A percentile compares a stretch with the other conserved stretches of the same genome.
phyloP scores from a whole-genome alignment of 805 yeast species.

The Pichia californica region DNA sequence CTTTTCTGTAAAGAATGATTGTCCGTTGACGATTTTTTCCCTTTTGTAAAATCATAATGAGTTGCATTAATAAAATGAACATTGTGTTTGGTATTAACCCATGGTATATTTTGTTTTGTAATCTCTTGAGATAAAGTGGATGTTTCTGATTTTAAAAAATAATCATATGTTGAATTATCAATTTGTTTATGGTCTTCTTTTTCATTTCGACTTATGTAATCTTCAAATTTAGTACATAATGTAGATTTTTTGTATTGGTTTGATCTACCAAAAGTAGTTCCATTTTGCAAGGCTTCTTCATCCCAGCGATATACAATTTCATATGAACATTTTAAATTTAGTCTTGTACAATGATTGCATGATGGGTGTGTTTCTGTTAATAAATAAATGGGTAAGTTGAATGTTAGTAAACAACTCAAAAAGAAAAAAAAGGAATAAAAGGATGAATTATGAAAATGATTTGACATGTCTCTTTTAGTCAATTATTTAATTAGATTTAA shows the following conservation, averaged over 20 bases:
- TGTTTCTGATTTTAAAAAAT: not conserved
- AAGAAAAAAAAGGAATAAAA: too few relatives aligned
- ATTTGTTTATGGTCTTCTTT: not conserved
- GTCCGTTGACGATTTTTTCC: not conserved
- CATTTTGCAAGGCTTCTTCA: slow-evolving; percentile 1
- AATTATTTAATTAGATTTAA: too few relatives aligned
- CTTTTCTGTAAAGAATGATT: not conserved
- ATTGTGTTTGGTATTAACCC: not conserved
- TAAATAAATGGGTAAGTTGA: not conserved
- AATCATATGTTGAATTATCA: not conserved
- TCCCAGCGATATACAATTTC: slow-evolving; percentile 16
- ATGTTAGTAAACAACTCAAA: too few relatives aligned
- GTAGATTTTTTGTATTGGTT: not conserved
- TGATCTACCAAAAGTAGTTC: slow-evolving; percentile 4
- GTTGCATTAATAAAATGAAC: not conserved
- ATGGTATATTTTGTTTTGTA: not conserved
- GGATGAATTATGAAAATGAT: too few relatives aligned
- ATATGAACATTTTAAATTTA: slow-evolving; percentile 18
- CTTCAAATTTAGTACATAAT: not conserved
- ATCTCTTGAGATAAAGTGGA: not conserved
- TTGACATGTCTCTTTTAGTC: too few relatives aligned
- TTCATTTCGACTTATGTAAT: not conserved
- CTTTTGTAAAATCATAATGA: not conserved
- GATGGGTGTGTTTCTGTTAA: slow-evolving; percentile 9
- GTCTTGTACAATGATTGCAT: slow-evolving; percentile 17